Conservation (phyloP, 2,329 filamentous ascomycete genomes). For the Hirsutella rhossiliensis region DNA sequence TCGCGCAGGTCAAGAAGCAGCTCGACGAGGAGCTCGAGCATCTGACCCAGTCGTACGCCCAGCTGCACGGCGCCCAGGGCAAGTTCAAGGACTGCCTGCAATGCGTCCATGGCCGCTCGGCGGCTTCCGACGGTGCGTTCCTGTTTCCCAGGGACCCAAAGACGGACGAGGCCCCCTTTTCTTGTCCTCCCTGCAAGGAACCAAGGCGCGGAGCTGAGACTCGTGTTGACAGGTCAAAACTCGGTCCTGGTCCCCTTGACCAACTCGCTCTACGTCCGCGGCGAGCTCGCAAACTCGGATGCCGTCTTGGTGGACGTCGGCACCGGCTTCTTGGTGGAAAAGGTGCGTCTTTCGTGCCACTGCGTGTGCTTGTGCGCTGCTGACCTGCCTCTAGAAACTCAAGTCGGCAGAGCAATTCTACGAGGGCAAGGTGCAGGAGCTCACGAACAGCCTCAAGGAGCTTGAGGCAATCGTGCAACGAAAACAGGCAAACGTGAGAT, state of each 20-base stretch:
- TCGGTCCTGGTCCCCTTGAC: slow-evolving; percentile 85
- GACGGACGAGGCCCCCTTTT: too few species aligned
- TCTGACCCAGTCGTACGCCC: slow-evolving; percentile 78
- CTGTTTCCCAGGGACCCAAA: not conserved
- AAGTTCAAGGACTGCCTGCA: slow-evolving; percentile 87
- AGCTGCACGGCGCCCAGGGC: slow-evolving; percentile 77
- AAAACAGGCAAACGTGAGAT: slow-evolving; percentile 74
- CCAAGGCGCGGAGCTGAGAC: not conserved
- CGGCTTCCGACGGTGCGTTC: slow-evolving; percentile 16
- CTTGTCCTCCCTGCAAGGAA: too few species aligned
- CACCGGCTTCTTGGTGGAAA: slow-evolving; percentile 91
- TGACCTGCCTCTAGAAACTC: slow-evolving; percentile 27
- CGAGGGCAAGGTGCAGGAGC: slow-evolving; percentile 40
- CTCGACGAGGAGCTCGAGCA: slow-evolving; percentile 94
- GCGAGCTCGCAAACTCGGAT: slow-evolving; percentile 60
- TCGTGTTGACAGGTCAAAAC: slow-evolving; percentile 23
- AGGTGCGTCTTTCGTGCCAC: slow-evolving; percentile 35
- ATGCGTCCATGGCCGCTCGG: slow-evolving; percentile 47
- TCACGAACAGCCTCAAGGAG: slow-evolving; percentile 41
- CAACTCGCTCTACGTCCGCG: slow-evolving; percentile 87
- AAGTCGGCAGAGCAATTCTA: slow-evolving; percentile 45
- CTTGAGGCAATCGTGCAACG: slow-evolving; percentile 44
- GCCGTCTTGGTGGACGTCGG: slow-evolving; percentile 85
- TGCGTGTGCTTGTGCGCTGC: not conserved
- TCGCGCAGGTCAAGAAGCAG: slow-evolving; percentile 92